phyloP scores from a whole-genome alignment of 148 eudicot genomes.

The Rhododendron molle region DNA sequence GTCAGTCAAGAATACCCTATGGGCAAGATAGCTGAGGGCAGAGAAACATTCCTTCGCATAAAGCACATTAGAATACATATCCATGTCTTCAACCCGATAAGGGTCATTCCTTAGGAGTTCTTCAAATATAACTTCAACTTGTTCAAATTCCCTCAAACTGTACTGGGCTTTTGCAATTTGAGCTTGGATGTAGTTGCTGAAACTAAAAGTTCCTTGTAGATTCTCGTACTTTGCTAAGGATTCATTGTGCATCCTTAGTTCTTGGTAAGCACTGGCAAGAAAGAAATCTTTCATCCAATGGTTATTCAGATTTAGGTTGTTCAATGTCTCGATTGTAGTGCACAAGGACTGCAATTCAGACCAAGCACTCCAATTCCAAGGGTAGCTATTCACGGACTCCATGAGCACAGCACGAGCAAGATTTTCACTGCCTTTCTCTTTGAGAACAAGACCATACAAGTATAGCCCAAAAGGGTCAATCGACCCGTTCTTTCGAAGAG shows the following conservation, averaged over 20 bases:
- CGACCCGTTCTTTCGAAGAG: conserved; percentile 53
- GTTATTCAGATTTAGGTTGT: conserved; percentile 63
- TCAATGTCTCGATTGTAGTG: conserved; percentile 63
- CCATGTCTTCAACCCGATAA: conserved; percentile 93
- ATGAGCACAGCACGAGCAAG: conserved; percentile 71
- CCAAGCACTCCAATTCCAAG: conserved; percentile 99
- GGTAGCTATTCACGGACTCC: conserved; percentile 87
- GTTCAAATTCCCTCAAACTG: conserved; percentile 78
- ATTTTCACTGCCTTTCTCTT: conserved; percentile 74
- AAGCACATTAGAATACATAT: conserved; percentile 96
- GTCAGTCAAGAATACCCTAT: conserved; percentile 72
- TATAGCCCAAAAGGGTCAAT: conserved; percentile 83
- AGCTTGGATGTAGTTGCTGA: conserved; percentile 81
- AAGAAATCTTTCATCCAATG: conserved; percentile 99
- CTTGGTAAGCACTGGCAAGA: conserved; percentile 79
- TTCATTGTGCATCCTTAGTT: conserved; percentile 80
- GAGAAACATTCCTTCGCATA: conserved; percentile 91
- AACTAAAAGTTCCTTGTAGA: conserved; percentile 65
- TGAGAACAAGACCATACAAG: conserved; percentile 87
- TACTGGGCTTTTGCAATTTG: conserved; percentile 90
- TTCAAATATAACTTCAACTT: conserved; percentile 86
- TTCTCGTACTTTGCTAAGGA: conserved; percentile 71
- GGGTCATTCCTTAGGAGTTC: conserved; percentile 86
- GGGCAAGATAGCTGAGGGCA: conserved; percentile 92
- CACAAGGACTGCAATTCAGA: conserved; percentile 73